Conservation (phyloP, 2,329 filamentous ascomycete genomes). For the Penicillium sclerotigenum region DNA sequence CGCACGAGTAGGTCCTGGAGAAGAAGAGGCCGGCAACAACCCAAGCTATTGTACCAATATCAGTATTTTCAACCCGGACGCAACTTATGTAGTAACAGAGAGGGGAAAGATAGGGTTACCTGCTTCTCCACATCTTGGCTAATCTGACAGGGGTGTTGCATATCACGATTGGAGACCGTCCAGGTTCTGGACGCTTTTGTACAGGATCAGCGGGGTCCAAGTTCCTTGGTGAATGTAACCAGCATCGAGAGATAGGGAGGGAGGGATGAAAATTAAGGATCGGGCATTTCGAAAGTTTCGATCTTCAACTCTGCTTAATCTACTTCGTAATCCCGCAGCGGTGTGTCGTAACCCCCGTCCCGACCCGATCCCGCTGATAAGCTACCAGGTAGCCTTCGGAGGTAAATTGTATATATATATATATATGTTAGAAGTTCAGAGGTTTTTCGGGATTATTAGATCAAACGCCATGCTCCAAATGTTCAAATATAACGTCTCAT, state of each 20-base stretch:
- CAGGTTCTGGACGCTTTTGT: background rate
- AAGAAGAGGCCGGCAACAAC: background rate
- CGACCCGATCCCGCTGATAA: conserved; percentile 15
- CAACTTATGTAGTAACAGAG: background rate
- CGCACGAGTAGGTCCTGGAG: background rate
- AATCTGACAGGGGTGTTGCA: conserved; percentile 7
- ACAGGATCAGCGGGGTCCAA: background rate
- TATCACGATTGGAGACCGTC: background rate
- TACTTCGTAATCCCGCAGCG: background rate
- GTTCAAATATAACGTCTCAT: background rate
- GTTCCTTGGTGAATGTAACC: background rate
- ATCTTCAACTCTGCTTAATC: background rate
- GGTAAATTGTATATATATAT: background rate
- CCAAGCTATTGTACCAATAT: conserved; percentile 15
- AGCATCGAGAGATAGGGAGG: background rate
- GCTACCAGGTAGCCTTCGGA: background rate
- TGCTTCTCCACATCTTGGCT: conserved; percentile 33
- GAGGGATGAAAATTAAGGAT: background rate
- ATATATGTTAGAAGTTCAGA: too few relatives aligned
- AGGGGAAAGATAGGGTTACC: conserved; percentile 19
- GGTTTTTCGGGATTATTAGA: background rate
- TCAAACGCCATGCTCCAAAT: background rate
- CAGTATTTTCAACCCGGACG: background rate
- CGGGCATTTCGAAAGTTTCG: background rate
- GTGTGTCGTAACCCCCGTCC: background rate